Evolutionary conservation across 1,284 basidiomycete species (phyloP).

Genomic region (Butyriboletus appendiculatus): DNA sequence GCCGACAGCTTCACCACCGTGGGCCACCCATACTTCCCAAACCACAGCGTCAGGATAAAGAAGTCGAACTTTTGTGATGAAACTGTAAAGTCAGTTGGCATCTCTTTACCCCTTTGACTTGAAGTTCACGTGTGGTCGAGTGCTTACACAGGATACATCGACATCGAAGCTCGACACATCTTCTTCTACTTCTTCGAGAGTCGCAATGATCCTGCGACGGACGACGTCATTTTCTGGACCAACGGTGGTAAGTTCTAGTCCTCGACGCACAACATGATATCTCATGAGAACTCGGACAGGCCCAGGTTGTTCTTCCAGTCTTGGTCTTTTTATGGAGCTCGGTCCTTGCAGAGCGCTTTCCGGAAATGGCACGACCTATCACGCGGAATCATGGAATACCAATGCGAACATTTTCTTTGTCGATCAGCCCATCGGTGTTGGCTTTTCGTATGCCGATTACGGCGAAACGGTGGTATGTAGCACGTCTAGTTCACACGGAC

Average conservation of each 20-base stretch:
- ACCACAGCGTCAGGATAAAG: constrained; percentile 56
- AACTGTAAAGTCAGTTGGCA: constrained; percentile 37
- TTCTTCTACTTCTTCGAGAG: constrained; percentile 87
- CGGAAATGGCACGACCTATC: constrained; percentile 45
- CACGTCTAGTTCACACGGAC: background rate
- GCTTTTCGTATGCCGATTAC: constrained; percentile 67
- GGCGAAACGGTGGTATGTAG: constrained; percentile 51
- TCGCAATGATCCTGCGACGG: constrained; percentile 61
- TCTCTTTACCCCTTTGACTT: constrained; percentile 44
- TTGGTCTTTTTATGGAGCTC: constrained; percentile 37
- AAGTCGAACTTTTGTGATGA: constrained; percentile 36
- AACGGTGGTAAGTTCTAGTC: constrained; percentile 32
- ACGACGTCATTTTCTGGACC: constrained; percentile 71
- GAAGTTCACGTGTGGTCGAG: constrained; percentile 43
- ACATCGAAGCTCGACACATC: constrained; percentile 64
- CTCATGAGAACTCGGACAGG: constrained; percentile 11
- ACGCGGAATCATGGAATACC: constrained; percentile 62
- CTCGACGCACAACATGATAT: constrained; percentile 31
- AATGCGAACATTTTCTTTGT: constrained; percentile 66
- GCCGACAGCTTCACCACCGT: constrained; percentile 48
- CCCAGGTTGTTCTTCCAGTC: constrained; percentile 29
- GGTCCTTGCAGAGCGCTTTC: constrained; percentile 42
- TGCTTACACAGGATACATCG: constrained; percentile 65
- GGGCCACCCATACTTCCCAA: constrained; percentile 53
- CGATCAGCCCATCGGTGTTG: constrained; percentile 71